Conservation (phyloP, 202 grass and related monocot genomes). For the Eragrostis tef region DNA sequence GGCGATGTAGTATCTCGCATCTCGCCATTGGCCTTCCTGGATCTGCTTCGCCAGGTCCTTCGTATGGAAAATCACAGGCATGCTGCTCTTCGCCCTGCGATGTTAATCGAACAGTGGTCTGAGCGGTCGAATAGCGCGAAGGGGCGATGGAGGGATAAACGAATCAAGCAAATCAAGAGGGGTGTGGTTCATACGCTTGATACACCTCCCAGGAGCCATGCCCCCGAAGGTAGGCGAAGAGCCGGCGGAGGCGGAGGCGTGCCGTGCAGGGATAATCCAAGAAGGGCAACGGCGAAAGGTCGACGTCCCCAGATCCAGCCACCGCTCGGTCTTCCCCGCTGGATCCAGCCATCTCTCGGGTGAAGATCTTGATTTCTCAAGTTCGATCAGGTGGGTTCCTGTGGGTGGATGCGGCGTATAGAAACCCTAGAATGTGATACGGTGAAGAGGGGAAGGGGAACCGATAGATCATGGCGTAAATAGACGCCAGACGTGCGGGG, state of each 20-base stretch:
- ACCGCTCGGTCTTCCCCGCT: neutral
- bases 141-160: neutral
- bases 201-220: neutral
- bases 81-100: too few relatives aligned
- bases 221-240: neutral
- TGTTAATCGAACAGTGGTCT: neutral
- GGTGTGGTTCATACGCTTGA: neutral
- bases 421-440: too few relatives aligned
- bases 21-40: neutral
- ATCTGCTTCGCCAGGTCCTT: neutral
- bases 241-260: conserved; percentile 3
- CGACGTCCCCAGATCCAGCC: neutral
- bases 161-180: neutral
- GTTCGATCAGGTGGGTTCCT: too few relatives aligned
- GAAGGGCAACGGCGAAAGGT: neutral
- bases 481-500: too few relatives aligned
- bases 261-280: conserved; percentile 21
- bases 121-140: neutral
- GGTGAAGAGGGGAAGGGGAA: too few relatives aligned
- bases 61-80: neutral
- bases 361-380: too few relatives aligned
- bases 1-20: neutral
- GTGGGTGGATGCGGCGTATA: too few relatives aligned
- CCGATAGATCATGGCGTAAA: too few relatives aligned
- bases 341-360: neutral